Base-by-base conservation (phyloP, 2,329 filamentous ascomycete species). In the Talaromyces sp. region DNA sequence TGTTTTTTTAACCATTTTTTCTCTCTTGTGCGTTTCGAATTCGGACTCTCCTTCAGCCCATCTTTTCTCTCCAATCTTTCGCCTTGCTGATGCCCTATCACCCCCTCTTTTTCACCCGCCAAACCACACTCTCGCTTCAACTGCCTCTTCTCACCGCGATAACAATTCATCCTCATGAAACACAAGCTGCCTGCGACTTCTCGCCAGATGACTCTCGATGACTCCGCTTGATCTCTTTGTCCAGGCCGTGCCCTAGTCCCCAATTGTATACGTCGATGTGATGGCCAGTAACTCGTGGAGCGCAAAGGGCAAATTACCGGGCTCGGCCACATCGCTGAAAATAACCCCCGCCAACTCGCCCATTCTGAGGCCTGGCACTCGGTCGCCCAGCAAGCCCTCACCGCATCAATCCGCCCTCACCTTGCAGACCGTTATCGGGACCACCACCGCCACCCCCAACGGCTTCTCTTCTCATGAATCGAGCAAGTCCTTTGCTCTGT, bases 381-480 rank as follows among this genome's bases (percentile, higher is more conserved):
- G 88, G 70, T 89, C 89, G 55, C 86, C 89, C 31, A 75, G 77
- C 65, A 85, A 82, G 70, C 64, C 77, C 32, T 68, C 75, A 3
- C 63, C 65, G 51, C 73, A 75, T 59, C 73, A 77, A 65, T 71
- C 79, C 65, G 78, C 75, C 46, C 81, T 97, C 51, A 88, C 88
- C 43, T 80, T 97, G 63, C 88, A 88, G 73, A 87, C 91, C 64
- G 91, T 98, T 60, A 89, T 98, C 69, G 95, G 95, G 53, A 96
- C 93, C 26, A 98, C 93, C 8, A 93, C 91, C 64, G 85, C 82
- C 66, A 90, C 89, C 4, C 88, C 91, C 46, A 93, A 89, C 71
- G 91, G 90, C 64, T 96, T 99, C 75, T 92, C 96, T 72, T 87
- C 85, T 64, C 86, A 93, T 62, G 81, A 88, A 46, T 85, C 87